Evolutionary conservation across 768 basidiomycete genomes (phyloP).

Genomic region (Pulveroboletus sp.): DNA sequence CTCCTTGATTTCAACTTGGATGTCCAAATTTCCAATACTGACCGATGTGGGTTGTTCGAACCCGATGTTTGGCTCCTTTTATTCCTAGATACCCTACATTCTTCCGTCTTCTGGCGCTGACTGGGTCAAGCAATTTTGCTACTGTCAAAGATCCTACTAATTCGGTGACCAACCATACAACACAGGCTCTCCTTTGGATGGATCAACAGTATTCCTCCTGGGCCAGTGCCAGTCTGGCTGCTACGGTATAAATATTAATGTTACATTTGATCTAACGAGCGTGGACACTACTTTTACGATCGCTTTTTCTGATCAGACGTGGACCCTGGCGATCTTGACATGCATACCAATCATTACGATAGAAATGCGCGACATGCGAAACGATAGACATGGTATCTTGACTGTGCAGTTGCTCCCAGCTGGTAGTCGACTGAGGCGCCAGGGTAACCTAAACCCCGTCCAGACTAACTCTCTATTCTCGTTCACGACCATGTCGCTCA

Average conservation of each 20-base stretch:
- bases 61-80: background rate
- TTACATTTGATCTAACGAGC: constrained; percentile 12
- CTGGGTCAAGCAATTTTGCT: background rate
- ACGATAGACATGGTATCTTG: constrained; percentile 14
- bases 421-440: constrained; percentile 8
- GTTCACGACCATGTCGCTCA: constrained; percentile 11
- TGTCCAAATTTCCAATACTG: background rate
- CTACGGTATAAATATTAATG: background rate
- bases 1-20: constrained; percentile 19
- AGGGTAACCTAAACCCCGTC: constrained; percentile 22
- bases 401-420: constrained; percentile 14
- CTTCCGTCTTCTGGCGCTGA: background rate
- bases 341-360: constrained; percentile 22
- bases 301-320: constrained; percentile 13
- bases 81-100: background rate
- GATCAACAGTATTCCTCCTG: constrained; percentile 21
- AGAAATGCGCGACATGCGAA: constrained; percentile 27
- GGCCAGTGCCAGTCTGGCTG: constrained; percentile 23
- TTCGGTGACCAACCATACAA: constrained; percentile 20
- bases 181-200: constrained; percentile 15
- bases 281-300: constrained; percentile 12
- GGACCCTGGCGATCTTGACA: constrained; percentile 18
- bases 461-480: constrained; percentile 25
- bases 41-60: constrained; percentile 7
- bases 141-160: constrained; percentile 4